Conservation (phyloP, 768 basidiomycete genomes). For the Russula brevipes region DNA sequence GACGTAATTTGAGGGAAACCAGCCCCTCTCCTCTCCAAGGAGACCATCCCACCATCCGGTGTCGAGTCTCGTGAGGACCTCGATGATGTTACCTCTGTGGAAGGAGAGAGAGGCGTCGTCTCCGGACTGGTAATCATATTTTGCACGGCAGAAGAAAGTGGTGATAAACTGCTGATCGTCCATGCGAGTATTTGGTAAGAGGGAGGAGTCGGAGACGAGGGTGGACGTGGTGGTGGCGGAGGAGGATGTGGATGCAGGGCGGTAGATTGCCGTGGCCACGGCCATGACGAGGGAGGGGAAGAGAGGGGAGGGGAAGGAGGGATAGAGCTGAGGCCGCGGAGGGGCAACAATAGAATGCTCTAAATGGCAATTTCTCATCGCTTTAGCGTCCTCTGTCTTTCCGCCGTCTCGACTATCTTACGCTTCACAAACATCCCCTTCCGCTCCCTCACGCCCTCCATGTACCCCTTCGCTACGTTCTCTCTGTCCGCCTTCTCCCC, state of each 20-base stretch:
- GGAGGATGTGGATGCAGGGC: background rate
- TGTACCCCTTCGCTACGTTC: slow-evolving; percentile 90
- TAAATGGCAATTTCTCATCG: slow-evolving; percentile 27
- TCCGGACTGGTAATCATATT: slow-evolving; percentile 87
- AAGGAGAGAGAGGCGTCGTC: slow-evolving; percentile 90
- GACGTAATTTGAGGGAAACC: slow-evolving; percentile 98
- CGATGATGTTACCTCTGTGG: slow-evolving; percentile 80
- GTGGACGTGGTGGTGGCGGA: slow-evolving; percentile 4
- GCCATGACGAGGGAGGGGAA: background rate
- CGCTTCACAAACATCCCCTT: slow-evolving; percentile 95
- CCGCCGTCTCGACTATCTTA: slow-evolving; percentile 93
- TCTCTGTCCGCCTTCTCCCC: slow-evolving; percentile 92
- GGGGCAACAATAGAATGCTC: background rate
- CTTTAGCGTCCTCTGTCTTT: slow-evolving; percentile 90
- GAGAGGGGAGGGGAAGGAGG: background rate
- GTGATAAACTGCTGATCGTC: slow-evolving; percentile 55
- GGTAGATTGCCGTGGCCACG: background rate
- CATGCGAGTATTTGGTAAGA: slow-evolving; percentile 1
- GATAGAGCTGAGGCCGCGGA: background rate
- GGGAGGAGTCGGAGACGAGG: slow-evolving; percentile 9
- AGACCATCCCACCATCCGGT: slow-evolving; percentile 99
- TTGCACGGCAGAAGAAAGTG: slow-evolving; percentile 83
- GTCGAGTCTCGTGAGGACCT: slow-evolving; percentile 85
- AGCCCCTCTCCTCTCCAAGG: slow-evolving; percentile 82
- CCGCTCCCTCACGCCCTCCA: slow-evolving; percentile 84